These are phyloP conservation scores for Tylopilus balloui DNA, from an alignment of 768 basidiomycete genomes.

Conservation along the genomic window DNA sequence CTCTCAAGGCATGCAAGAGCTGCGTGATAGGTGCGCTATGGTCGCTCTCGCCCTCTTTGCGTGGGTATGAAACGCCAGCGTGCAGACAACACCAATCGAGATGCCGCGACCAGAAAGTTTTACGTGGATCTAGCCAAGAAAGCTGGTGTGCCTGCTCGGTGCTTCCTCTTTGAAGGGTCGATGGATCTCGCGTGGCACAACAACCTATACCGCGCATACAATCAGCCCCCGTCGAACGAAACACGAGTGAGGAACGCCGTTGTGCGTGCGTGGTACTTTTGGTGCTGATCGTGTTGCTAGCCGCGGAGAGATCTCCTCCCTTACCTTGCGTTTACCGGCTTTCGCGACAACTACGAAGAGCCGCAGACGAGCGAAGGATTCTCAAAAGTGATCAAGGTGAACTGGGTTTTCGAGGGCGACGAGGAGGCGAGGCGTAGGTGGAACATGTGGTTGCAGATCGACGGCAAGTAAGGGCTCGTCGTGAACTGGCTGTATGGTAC, in stretches of 20 bases:
- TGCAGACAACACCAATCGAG: conserved; percentile 90
- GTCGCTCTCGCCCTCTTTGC: background rate
- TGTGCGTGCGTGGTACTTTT: background rate
- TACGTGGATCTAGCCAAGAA: conserved; percentile 69
- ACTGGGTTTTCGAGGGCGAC: conserved; percentile 76
- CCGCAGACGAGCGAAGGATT: conserved; percentile 71
- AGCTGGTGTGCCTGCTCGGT: conserved; percentile 52
- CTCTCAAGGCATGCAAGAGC: conserved; percentile 51
- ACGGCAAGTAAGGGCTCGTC: conserved; percentile 49
- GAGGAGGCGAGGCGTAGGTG: conserved; percentile 68
- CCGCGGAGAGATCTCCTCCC: conserved; percentile 52
- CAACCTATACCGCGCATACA: conserved; percentile 80
- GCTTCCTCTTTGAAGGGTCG: conserved; percentile 71
- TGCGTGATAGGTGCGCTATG: conserved; percentile 70
- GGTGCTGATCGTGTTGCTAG: conserved; percentile 26
- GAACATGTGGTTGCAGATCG: conserved; percentile 84
- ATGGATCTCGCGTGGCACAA: conserved; percentile 91
- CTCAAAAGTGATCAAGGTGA: conserved; percentile 66
- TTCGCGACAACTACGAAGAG: conserved; percentile 59
- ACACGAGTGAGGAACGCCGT: conserved; percentile 8
- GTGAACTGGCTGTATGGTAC: background rate
- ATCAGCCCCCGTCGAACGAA: conserved; percentile 41
- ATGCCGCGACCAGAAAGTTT: conserved; percentile 57
- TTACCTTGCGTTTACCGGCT: conserved; percentile 54
- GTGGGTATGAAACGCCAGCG: background rate